These are phyloP conservation scores for Dorcoceras hygrometricum DNA, from an alignment of 257 asterid species.

Conservation along the genomic window DNA sequence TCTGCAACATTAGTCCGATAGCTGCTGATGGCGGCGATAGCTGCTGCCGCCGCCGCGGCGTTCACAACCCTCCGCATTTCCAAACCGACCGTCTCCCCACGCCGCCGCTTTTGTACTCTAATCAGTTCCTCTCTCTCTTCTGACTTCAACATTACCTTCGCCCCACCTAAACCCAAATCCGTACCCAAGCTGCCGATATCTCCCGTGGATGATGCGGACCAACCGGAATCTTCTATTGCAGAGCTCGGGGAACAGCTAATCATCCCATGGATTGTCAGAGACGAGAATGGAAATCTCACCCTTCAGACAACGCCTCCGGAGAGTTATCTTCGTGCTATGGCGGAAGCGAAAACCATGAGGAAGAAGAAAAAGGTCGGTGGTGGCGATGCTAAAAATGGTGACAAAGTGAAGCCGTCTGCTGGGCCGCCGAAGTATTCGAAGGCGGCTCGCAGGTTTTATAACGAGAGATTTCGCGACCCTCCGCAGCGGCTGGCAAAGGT, in stretches of 20 bases:
- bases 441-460: slow-evolving; percentile 93
- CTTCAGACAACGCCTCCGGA: slow-evolving; percentile 54
- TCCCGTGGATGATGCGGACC: slow-evolving; percentile 27
- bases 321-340: slow-evolving; percentile 48
- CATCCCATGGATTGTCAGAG: slow-evolving; percentile 72
- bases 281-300: slow-evolving; percentile 58
- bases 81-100: slow-evolving; percentile 35
- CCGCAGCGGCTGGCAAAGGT: slow-evolving; percentile 89
- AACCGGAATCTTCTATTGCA: slow-evolving; percentile 21
- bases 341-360: slow-evolving; percentile 47
- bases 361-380: slow-evolving; percentile 55
- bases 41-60: slow-evolving; percentile 68
- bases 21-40: slow-evolving; percentile 67
- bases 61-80: slow-evolving; percentile 50
- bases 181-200: slow-evolving; percentile 25
- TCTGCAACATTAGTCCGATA: slow-evolving; percentile 4
- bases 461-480: slow-evolving; percentile 77
- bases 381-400: slow-evolving; percentile 16
- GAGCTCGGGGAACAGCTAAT: slow-evolving; percentile 44
- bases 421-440: slow-evolving; percentile 71
- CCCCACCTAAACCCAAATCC: slow-evolving; percentile 53
- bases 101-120: slow-evolving; percentile 49
- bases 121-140: slow-evolving; percentile 44
- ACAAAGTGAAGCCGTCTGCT: slow-evolving; percentile 31
- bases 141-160: slow-evolving; percentile 67